These are phyloP conservation scores for Takakia lepidozioides DNA, from an alignment of 225 moss, liverwort and hornwort genomes.

Conservation along the genomic window DNA sequence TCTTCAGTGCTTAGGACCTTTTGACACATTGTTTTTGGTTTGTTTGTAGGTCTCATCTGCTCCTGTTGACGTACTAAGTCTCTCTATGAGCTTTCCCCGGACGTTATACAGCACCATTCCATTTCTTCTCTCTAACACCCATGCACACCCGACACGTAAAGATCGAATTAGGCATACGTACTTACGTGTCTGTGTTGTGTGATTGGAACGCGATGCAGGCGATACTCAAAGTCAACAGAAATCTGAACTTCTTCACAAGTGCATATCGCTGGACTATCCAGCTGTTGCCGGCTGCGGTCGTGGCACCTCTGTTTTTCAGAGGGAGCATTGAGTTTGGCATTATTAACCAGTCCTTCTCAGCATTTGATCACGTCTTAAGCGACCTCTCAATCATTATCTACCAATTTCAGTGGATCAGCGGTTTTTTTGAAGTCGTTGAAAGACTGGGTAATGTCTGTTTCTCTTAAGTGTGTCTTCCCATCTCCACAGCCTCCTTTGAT, in stretches of 20 bases:
- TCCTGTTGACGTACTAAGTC: too few relatives aligned
- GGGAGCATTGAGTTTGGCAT: slow-evolving; percentile 50
- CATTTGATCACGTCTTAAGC: slow-evolving; percentile 42
- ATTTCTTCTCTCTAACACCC: too few relatives aligned
- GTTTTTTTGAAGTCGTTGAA: slow-evolving; percentile 37
- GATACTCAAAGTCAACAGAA: slow-evolving; percentile 32
- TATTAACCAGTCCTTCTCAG: slow-evolving; percentile 46
- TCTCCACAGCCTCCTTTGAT: too few relatives aligned
- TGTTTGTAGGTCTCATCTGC: too few relatives aligned
- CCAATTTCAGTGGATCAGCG: slow-evolving; percentile 41
- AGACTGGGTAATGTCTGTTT: slow-evolving; percentile 39
- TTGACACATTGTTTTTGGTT: too few relatives aligned
- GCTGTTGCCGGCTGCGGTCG: slow-evolving; percentile 43
- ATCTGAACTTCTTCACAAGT: slow-evolving; percentile 47
- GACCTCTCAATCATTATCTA: slow-evolving; percentile 46
- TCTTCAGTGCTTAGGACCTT: too few relatives aligned
- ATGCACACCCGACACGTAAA: not conserved
- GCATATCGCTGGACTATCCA: slow-evolving; percentile 40
- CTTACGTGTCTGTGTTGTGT: too few relatives aligned
- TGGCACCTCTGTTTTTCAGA: slow-evolving; percentile 37
- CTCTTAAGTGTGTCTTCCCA: too few relatives aligned
- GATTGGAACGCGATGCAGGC: too few relatives aligned
- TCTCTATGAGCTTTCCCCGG: too few relatives aligned
- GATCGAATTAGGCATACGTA: not conserved
- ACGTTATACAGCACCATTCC: too few relatives aligned